phyloP scores from a whole-genome alignment of 2,329 filamentous ascomycete genomes.

The Chaetomiaceae sp. region DNA sequence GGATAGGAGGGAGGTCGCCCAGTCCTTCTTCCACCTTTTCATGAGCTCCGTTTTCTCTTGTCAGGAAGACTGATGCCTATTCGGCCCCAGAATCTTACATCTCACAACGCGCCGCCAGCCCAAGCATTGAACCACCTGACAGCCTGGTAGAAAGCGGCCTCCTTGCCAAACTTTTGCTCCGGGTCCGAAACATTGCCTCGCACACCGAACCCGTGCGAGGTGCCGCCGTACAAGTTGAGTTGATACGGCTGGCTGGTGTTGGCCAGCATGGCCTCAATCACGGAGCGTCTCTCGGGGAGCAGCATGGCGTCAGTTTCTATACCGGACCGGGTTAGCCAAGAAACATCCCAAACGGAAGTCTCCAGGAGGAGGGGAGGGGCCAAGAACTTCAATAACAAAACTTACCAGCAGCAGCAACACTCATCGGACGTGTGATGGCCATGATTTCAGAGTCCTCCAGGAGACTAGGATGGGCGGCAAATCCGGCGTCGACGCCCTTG shows the following conservation, averaged over 20 bases:
- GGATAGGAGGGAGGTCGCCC: too few species aligned
- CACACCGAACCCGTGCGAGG: conserved; percentile 6
- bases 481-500: conserved; percentile 2
- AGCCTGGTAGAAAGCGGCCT: conserved; percentile 6
- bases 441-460: conserved; percentile 1
- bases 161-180: conserved; percentile 5
- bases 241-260: conserved; percentile 2
- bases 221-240: conserved; percentile 2
- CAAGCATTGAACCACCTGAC: conserved; percentile 11
- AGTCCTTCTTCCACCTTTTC: too few species aligned
- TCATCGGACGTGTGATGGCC: not conserved
- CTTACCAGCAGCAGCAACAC: conserved; percentile 4
- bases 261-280: conserved; percentile 1
- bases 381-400: not conserved
- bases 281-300: not conserved
- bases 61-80: too few species aligned
- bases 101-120: conserved; percentile 6
- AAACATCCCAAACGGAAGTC: not conserved
- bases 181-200: conserved; percentile 1
- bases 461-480: conserved; percentile 7
- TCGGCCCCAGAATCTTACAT: not conserved
- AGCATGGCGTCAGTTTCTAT: not conserved
- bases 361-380: too few species aligned
- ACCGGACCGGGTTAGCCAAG: not conserved
- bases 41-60: too few species aligned